These are phyloP conservation scores for Acanthamoeba sp. DNA, from an alignment of 208 protist genomes.

Conservation along the genomic window DNA sequence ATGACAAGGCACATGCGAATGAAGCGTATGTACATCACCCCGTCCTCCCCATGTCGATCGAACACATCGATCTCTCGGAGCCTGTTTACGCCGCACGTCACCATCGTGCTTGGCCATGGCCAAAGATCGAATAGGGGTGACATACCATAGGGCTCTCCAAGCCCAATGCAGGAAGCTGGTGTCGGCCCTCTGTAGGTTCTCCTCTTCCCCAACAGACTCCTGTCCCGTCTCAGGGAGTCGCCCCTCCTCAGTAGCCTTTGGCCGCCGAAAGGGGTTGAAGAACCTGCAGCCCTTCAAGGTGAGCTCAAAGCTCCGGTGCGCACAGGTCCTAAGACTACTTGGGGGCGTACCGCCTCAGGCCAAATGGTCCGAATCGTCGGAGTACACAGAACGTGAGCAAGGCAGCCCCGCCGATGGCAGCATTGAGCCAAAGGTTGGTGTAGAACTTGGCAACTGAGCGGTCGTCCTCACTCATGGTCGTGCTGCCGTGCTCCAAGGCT, in stretches of 20 bases:
- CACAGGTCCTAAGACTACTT: too few species aligned
- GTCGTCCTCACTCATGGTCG: background rate
- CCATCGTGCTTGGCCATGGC: background rate
- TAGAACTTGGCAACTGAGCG: constrained; percentile 56
- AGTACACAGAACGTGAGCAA: constrained; percentile 1
- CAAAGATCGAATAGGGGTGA: too few species aligned
- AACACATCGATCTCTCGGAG: background rate
- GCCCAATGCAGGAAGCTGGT: constrained; percentile 11
- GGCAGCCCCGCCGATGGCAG: background rate
- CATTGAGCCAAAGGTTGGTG: constrained; percentile 59
- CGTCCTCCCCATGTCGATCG: constrained; percentile 19
- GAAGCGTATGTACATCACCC: constrained; percentile 63
- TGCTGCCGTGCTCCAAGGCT: too few species aligned
- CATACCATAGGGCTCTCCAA: background rate
- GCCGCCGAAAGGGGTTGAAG: constrained; percentile 17
- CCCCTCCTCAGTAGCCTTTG: background rate
- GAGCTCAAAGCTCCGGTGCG: background rate
- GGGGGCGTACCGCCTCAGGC: constrained; percentile 1
- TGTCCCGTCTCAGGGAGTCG: background rate
- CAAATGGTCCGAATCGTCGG: background rate
- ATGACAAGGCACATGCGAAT: background rate
- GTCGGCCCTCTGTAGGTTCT: background rate
- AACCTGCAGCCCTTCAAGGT: background rate
- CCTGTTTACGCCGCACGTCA: background rate
- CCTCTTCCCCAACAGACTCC: background rate